Base-by-base conservation (phyloP, 192 early-diverging fungal species). In the Podila minutissima region DNA sequence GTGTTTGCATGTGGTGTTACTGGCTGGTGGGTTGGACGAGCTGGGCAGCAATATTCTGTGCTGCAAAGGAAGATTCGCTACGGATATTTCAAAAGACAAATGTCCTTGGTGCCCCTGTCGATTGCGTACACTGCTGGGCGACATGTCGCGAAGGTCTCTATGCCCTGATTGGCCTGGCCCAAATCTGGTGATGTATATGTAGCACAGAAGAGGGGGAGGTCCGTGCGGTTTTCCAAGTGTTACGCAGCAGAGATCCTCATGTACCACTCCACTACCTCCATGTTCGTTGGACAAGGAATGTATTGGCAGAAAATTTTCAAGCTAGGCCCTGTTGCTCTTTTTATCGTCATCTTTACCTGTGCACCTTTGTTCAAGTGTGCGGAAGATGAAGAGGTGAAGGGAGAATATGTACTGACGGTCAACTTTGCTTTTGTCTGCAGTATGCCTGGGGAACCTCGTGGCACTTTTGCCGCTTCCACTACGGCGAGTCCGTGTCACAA, bases 391-490 rank as follows among this genome's bases (percentile, higher is more conserved):
- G 64, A 66, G 19, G 51, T 53, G 24, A 68, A 26, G 37, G 5
- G 13, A 58, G 67, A 59, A 46, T 37, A 60, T 59, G 24, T 46
- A 60, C 35, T 69, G 6, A 69, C 38, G 22, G 4, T 60, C 22
- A 60, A 62, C 61, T 64, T 71, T 64, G 28, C 17, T 28, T 57
- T 4, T 55, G 3, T 64, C 32, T 50, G 2, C 13, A 63, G 60
- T 71, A 71, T 55, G 69, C 69, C 28, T 96, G 95, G 94, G 95
- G 95, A 50, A 87, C 90, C 69, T 93, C 93, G 64, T 97, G 95
- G 88, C 95, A 97, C 76, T 97, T 97, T 85, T 91, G 93, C 57
- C 90, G 92, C 65, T 87, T 91, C 64, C 93, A 92, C 82, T 88
- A 89, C 38, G 91, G 91, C 50, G 89, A 92, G 71, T 89, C 89